A percentile compares a stretch with the other conserved stretches of the same genome.
Conservation (phyloP, 2,329 filamentous ascomycete genomes). For the Trichoderma gracile region DNA sequence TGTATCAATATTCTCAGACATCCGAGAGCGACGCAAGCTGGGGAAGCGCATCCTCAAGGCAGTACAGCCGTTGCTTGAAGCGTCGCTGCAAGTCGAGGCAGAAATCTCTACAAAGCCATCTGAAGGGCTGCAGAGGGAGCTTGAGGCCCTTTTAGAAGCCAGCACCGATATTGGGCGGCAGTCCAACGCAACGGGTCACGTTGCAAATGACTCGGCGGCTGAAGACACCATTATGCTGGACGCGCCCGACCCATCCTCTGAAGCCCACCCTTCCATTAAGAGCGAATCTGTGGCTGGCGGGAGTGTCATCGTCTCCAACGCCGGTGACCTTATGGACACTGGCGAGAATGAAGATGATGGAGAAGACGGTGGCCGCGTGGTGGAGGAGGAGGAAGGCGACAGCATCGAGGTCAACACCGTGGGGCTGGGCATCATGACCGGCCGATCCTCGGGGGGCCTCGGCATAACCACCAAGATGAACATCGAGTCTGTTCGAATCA, state of each 20-base stretch:
- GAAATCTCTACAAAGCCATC: constrained; percentile 71
- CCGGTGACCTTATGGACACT: constrained; percentile 41
- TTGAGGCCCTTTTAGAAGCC: constrained; percentile 71
- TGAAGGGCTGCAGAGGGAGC: constrained; percentile 68
- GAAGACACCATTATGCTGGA: constrained; percentile 56
- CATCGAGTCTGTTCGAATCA: constrained; percentile 32
- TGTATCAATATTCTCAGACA: constrained; percentile 62
- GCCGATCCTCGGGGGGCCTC: constrained; percentile 23
- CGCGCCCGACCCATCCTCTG: constrained; percentile 44
- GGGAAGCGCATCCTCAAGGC: constrained; percentile 86
- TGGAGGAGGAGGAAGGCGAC: constrained; percentile 39
- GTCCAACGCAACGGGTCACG: constrained; percentile 41
- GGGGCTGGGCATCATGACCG: constrained; percentile 35
- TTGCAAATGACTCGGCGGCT: constrained; percentile 42
- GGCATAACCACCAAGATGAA: constrained; percentile 33
- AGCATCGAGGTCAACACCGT: constrained; percentile 52
- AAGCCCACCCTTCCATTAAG: constrained; percentile 47
- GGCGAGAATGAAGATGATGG: constrained; percentile 42
- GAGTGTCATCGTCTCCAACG: constrained; percentile 27
- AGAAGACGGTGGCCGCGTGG: constrained; percentile 40
- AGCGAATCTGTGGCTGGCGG: constrained; percentile 31
- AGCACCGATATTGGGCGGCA: constrained; percentile 59
- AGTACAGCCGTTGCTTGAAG: constrained; percentile 74
- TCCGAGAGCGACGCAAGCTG: constrained; percentile 79
- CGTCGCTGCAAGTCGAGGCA: constrained; percentile 76